Evolutionary conservation across 345 rosid genomes (phyloP).

Genomic region (Camelina hispida): DNA sequence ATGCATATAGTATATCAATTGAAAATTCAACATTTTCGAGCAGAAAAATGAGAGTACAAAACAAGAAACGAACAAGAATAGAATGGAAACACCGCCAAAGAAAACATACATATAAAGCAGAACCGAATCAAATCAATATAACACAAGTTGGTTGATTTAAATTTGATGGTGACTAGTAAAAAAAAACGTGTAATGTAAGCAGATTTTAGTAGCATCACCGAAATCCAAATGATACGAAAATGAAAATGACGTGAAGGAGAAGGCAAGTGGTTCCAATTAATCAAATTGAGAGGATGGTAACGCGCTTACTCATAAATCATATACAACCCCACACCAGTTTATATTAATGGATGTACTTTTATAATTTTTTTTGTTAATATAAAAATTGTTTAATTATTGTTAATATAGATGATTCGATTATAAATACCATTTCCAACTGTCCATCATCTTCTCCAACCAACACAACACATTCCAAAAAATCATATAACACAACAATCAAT

Average conservation of each 20-base stretch:
- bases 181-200: slow-evolving; percentile 15
- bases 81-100: too few relatives aligned
- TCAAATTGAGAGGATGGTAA: neutral
- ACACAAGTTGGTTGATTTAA: too few relatives aligned
- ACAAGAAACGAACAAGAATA: too few relatives aligned
- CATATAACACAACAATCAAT: neutral
- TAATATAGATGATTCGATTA: slow-evolving; percentile 24
- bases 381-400: neutral
- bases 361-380: too few relatives aligned
- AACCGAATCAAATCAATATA: too few relatives aligned
- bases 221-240: neutral
- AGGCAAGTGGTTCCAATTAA: slow-evolving; percentile 4
- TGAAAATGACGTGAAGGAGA: slow-evolving; percentile 4
- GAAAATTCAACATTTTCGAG: neutral
- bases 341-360: neutral
- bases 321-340: neutral
- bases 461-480: neutral
- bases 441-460: slow-evolving; percentile 30
- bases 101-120: neutral
- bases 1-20: neutral
- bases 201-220: neutral
- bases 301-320: slow-evolving; percentile 35
- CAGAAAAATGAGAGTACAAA: too few relatives aligned
- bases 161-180: slow-evolving; percentile 12
- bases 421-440: slow-evolving; percentile 39